These are phyloP conservation scores for Syncephalastrum monosporum DNA, from an alignment of 371 early-diverging fungal genomes.

Conservation along the genomic window DNA sequence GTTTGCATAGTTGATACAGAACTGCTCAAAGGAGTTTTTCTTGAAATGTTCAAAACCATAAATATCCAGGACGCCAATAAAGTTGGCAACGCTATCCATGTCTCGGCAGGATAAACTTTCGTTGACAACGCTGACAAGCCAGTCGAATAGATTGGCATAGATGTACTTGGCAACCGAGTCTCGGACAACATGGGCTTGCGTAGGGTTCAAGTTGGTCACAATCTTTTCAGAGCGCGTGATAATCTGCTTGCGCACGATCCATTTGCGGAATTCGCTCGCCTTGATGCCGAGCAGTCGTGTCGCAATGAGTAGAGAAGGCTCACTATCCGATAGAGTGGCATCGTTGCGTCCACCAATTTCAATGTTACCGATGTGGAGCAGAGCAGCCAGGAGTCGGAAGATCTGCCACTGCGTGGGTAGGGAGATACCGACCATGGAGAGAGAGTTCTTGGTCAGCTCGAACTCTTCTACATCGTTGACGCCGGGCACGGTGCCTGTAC, in stretches of 20 bases:
- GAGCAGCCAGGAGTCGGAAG: constrained; percentile 84
- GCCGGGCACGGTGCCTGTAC: constrained; percentile 75
- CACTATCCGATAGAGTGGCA: constrained; percentile 67
- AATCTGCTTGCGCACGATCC: constrained; percentile 89
- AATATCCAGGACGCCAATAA: constrained; percentile 97
- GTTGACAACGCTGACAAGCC: constrained; percentile 88
- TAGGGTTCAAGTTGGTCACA: constrained; percentile 67
- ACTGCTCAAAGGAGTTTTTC: constrained; percentile 99
- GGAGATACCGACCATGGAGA: constrained; percentile 84
- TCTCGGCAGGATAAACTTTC: constrained; percentile 72
- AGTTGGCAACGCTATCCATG: constrained; percentile 46
- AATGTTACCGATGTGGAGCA: constrained; percentile 93
- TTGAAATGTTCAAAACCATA: constrained; percentile 97
- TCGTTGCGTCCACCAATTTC: constrained; percentile 75
- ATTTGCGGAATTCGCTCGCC: constrained; percentile 76
- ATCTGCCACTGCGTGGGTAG: constrained; percentile 88
- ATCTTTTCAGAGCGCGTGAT: constrained; percentile 86
- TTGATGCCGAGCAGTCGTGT: constrained; percentile 77
- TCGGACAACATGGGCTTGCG: constrained; percentile 79
- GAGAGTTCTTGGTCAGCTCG: constrained; percentile 78
- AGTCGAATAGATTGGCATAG: constrained; percentile 92
- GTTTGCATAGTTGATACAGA: constrained; percentile 99
- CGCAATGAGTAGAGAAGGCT: constrained; percentile 66
- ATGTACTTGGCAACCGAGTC: constrained; percentile 95
- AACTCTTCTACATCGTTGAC: constrained; percentile 94